Evolutionary conservation across 768 basidiomycete species (phyloP).

Genomic region (Hebeloma cylindrosporum): DNA sequence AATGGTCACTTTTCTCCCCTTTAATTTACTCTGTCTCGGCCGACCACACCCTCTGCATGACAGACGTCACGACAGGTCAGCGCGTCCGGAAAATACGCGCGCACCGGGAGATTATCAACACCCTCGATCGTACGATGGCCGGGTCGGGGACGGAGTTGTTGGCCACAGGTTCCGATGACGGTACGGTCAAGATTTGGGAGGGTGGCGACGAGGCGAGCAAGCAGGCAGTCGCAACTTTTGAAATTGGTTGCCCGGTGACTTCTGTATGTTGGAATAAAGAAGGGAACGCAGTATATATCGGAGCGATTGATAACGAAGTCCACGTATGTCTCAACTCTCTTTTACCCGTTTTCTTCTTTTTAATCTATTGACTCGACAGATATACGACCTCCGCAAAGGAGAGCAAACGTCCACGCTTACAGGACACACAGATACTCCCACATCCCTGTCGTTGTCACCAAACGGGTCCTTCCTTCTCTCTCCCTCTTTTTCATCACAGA

Average conservation of each 20-base stretch:
- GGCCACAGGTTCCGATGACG: slow-evolving; percentile 89
- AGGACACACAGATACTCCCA: slow-evolving; percentile 92
- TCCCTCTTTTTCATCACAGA: slow-evolving; percentile 86
- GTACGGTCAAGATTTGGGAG: slow-evolving; percentile 90
- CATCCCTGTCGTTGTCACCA: slow-evolving; percentile 90
- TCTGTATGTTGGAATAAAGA: slow-evolving; percentile 92
- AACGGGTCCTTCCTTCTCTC: slow-evolving; percentile 86
- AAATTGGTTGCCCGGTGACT: slow-evolving; percentile 88
- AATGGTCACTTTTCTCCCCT: slow-evolving; percentile 79
- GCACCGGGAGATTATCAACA: slow-evolving; percentile 89
- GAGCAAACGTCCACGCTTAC: slow-evolving; percentile 76
- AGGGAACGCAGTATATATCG: slow-evolving; percentile 86
- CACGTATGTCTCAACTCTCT: slow-evolving; percentile 59
- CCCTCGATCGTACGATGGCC: slow-evolving; percentile 83
- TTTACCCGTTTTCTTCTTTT: slow-evolving; percentile 4
- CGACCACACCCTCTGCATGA: slow-evolving; percentile 80
- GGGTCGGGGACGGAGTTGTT: slow-evolving; percentile 85
- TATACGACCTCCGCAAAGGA: slow-evolving; percentile 87
- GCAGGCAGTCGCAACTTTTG: slow-evolving; percentile 74
- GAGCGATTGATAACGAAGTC: slow-evolving; percentile 93
- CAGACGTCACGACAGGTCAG: slow-evolving; percentile 82
- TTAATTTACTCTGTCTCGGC: slow-evolving; percentile 82
- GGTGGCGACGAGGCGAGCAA: slow-evolving; percentile 76
- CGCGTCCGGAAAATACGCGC: slow-evolving; percentile 81
- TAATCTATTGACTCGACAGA: slow-evolving; percentile 40